A percentile compares a stretch with the other conserved stretches of the same genome.
Evolutionary conservation across 768 basidiomycete species (phyloP).

Genomic region (Tulasnella sp.): DNA sequence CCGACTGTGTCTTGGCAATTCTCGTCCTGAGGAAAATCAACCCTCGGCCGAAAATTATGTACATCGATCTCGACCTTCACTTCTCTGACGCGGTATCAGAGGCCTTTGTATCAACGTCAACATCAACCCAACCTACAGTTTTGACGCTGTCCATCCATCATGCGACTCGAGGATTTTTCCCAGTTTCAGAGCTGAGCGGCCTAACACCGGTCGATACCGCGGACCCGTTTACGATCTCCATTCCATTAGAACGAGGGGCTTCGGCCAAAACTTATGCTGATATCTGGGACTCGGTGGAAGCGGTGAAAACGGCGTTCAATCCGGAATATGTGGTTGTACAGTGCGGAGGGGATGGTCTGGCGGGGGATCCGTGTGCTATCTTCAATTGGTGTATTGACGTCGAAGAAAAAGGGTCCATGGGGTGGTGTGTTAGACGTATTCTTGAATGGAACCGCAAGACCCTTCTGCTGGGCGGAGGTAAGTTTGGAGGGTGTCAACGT

Average conservation of each 20-base stretch:
- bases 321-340: slow-evolving; percentile 82
- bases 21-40: slow-evolving; percentile 55
- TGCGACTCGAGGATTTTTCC: slow-evolving; percentile 78
- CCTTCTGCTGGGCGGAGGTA: slow-evolving; percentile 74
- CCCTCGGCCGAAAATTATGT: slow-evolving; percentile 58
- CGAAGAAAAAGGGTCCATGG: slow-evolving; percentile 54
- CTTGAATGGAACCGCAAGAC: slow-evolving; percentile 57
- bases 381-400: slow-evolving; percentile 66
- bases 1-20: slow-evolving; percentile 80
- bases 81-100: slow-evolving; percentile 85
- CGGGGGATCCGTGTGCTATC: slow-evolving; percentile 72
- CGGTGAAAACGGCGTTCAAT: slow-evolving; percentile 53
- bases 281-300: slow-evolving; percentile 57
- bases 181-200: slow-evolving; percentile 50
- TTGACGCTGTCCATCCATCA: slow-evolving; percentile 83
- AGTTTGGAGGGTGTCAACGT: slow-evolving; percentile 28
- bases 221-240: slow-evolving; percentile 68
- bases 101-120: slow-evolving; percentile 53
- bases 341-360: slow-evolving; percentile 82
- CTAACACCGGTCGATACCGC: slow-evolving; percentile 43
- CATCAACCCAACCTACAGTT: slow-evolving; percentile 37
- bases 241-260: slow-evolving; percentile 73
- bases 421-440: slow-evolving; percentile 58
- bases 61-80: slow-evolving; percentile 89
- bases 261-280: slow-evolving; percentile 56